Evolutionary conservation across 2,329 filamentous ascomycete species (phyloP), one percentile per base, ranked within the genome.

Genomic region (Teratosphaeria gauchensis): DNA sequence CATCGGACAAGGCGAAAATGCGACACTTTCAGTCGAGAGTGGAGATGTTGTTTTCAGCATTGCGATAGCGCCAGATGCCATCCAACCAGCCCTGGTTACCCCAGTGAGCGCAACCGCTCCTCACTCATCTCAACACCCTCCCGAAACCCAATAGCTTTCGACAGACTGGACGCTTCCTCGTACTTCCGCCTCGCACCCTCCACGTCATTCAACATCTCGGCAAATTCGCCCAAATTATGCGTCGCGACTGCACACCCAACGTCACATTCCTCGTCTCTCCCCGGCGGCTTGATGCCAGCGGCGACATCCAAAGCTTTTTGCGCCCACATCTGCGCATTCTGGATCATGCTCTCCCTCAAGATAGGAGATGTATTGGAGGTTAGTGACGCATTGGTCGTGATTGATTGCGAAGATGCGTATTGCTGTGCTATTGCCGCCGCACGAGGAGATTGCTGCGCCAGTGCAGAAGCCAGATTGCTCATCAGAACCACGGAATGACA

Each of bases 171-270:
- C 9, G 88, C 87, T 70, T 95, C 83, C 57, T 80, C 75, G 69
- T 89, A 96, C 68, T 82, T 82, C 65, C 78, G 80, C 66, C 80
- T 80, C 1, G 92, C 91, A 64, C 88, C 80, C 3, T 77, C 76
- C 1, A 78, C 68, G 65, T 88, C 81, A 1, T 87, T 86, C 60
- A 85, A 75, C 82, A 94, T 86, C 64, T 88, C 84, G 0, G 89
- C 87, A 65, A 96, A 86, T 66, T 95, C 89, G 28, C 86, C 92
- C 56, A 96, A 82, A 70, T 95, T 95, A 72, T 90, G 88, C n/a
- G 89, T 84, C 7, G 92, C 88, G 5, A 87, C 88, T 2, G 87
- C 88, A 68, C 92, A 96, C 1, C 87, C 89, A 58, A 87, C 74
- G 71, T 95, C 90, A 69, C 92, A 96, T 69, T 95, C 90, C 55